These are phyloP conservation scores for Conringia planisiliqua DNA, from an alignment of 345 rosid genomes.

Conservation along the genomic window DNA sequence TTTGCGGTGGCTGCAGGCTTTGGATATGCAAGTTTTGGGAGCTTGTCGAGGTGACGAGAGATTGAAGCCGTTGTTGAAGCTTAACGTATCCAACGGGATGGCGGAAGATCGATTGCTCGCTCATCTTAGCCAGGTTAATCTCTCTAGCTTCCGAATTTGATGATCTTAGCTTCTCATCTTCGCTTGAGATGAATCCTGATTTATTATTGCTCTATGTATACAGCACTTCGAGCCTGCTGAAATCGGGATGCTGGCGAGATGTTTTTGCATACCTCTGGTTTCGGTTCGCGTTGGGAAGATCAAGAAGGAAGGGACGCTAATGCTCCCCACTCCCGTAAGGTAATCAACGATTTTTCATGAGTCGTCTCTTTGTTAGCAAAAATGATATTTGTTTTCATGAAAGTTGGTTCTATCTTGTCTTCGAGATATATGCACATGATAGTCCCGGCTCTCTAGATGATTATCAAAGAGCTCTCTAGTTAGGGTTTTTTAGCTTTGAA, in stretches of 20 bases:
- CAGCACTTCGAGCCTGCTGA: slow-evolving; percentile 94
- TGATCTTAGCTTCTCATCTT: not conserved
- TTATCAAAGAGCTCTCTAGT: not conserved
- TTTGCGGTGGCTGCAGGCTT: slow-evolving; percentile 83
- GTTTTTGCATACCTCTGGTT: slow-evolving; percentile 93
- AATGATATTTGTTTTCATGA: not conserved
- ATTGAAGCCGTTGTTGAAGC: slow-evolving; percentile 84
- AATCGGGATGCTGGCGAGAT: slow-evolving; percentile 88
- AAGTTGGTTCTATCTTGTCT: not conserved
- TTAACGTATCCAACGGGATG: slow-evolving; percentile 53
- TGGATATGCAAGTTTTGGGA: slow-evolving; percentile 88
- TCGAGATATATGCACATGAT: not conserved
- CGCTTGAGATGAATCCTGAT: not conserved
- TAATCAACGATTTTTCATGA: slow-evolving; percentile 29
- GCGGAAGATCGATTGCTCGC: slow-evolving; percentile 80
- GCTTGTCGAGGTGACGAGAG: slow-evolving; percentile 98
- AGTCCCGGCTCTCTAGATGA: not conserved
- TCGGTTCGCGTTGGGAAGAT: slow-evolving; percentile 87
- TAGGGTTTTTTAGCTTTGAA: not conserved
- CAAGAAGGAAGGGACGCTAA: slow-evolving; percentile 56
- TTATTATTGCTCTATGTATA: not conserved
- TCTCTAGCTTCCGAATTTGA: not conserved
- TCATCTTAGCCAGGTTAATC: slow-evolving; percentile 75
- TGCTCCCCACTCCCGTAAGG: slow-evolving; percentile 76
- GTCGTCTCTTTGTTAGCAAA: not conserved